A percentile compares a stretch with the other conserved stretches of the same genome.
phyloP scores from a whole-genome alignment of 192 early-diverging fungal genomes.

The Chytriomyces sp. region DNA sequence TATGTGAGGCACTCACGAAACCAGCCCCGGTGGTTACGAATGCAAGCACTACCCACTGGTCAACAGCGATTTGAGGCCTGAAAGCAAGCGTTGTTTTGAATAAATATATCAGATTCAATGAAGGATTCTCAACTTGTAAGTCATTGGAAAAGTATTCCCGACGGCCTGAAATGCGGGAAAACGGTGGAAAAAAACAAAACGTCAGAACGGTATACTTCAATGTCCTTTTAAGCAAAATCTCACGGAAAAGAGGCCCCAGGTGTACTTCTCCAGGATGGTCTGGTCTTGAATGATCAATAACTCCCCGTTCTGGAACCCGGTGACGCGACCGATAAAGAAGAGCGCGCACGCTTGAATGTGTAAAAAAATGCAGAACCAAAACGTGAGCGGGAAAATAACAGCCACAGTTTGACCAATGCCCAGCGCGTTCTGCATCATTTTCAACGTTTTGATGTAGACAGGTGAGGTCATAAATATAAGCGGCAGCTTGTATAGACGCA shows the following conservation, averaged over 20 bases:
- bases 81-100: too few species aligned
- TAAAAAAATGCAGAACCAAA: conserved; percentile 18
- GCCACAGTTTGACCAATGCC: neutral
- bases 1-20: neutral
- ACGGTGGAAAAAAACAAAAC: too few species aligned
- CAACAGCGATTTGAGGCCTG: neutral
- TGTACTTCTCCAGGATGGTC: conserved; percentile 10
- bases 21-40: conserved; percentile 1
- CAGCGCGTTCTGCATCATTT: neutral
- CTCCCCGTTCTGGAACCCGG: neutral
- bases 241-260: conserved; percentile 2
- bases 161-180: too few species aligned
- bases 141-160: conserved; percentile 23
- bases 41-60: conserved; percentile 4
- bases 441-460: neutral
- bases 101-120: neutral
- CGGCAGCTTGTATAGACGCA: conserved; percentile 4
- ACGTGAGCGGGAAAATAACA: neutral
- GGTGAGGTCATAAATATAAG: neutral
- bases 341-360: conserved; percentile 23
- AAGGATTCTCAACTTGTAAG: conserved; percentile 1
- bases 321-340: conserved; percentile 1
- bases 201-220: too few species aligned
- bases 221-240: too few species aligned
- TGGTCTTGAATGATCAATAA: neutral